Conservation (phyloP, 805 yeast species). For the Candida pseudoglaebosa region DNA sequence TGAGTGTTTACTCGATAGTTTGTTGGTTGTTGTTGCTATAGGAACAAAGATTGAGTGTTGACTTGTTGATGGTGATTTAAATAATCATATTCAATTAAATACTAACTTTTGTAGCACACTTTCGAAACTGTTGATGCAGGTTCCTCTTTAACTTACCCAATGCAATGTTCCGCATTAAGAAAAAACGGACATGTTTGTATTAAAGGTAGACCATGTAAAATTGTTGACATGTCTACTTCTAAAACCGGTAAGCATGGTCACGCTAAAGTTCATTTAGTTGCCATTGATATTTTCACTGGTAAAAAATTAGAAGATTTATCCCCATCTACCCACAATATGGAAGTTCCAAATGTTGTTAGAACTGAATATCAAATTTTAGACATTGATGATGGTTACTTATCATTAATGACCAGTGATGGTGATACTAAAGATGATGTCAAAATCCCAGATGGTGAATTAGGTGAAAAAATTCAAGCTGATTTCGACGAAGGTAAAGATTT, state of each 20-base stretch:
- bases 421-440: constrained; percentile 99
- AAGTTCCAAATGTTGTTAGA: constrained; percentile 96
- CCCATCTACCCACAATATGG: constrained; percentile 99
- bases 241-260: constrained; percentile 99
- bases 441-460: constrained; percentile 97
- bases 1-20: background rate
- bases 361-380: constrained; percentile 95
- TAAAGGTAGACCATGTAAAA: constrained; percentile 99
- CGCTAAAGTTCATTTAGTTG: constrained; percentile 99
- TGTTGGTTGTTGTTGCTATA: background rate
- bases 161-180: constrained; percentile 99
- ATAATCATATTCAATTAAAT: no score
- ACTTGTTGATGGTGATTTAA: no score
- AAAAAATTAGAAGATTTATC: constrained; percentile 99
- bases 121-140: constrained; percentile 99
- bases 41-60: background rate
- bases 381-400: constrained; percentile 97
- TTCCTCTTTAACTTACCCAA: constrained; percentile 97
- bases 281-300: constrained; percentile 97
- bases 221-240: constrained; percentile 99
- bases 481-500: constrained; percentile 98
- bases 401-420: constrained; percentile 95
- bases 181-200: constrained; percentile 99
- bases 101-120: constrained; percentile 57
- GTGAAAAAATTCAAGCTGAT: constrained; percentile 86